Percentiles rank a stretch among this genome's conserved stretches.
These are phyloP conservation scores for Turritis glabra DNA, from an alignment of 345 rosid species.

Conservation along the genomic window DNA sequence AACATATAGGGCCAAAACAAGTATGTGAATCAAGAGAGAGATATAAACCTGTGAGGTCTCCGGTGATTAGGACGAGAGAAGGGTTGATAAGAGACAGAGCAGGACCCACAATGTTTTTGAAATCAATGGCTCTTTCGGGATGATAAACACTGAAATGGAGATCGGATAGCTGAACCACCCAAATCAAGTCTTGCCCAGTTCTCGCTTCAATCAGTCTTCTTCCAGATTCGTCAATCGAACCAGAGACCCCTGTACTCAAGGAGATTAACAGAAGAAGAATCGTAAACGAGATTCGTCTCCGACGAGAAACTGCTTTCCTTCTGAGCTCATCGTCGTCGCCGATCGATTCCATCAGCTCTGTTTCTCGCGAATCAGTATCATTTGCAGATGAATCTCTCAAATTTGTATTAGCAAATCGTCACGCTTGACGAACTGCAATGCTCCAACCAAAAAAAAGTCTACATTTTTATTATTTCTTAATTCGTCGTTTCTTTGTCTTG, in stretches of 20 bases:
- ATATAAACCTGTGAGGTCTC: slow-evolving; percentile 86
- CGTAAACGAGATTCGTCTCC: slow-evolving; percentile 1
- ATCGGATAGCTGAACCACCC: slow-evolving; percentile 97
- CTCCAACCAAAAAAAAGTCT: slow-evolving; percentile 7
- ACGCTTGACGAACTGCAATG: not conserved
- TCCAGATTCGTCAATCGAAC: slow-evolving; percentile 32
- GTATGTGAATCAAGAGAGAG: not conserved
- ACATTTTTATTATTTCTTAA: slow-evolving; percentile 34
- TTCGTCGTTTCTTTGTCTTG: not conserved
- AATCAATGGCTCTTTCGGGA: slow-evolving; percentile 79
- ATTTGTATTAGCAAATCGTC: slow-evolving; percentile 6
- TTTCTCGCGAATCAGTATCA: slow-evolving; percentile 3
- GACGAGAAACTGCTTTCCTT: not conserved
- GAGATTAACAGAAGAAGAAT: slow-evolving; percentile 25
- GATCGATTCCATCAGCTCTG: slow-evolving; percentile 13
- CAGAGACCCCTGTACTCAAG: slow-evolving; percentile 8
- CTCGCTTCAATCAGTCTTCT: slow-evolving; percentile 54
- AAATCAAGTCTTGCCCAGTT: slow-evolving; percentile 69
- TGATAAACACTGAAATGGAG: slow-evolving; percentile 97
- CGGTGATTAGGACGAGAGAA: slow-evolving; percentile 82
- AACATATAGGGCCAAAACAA: not conserved
- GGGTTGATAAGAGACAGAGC: slow-evolving; percentile 81
- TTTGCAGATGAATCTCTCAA: slow-evolving; percentile 3
- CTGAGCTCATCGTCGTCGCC: slow-evolving; percentile 6
- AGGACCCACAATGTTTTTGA: slow-evolving; percentile 55